These are phyloP conservation scores for Aureobasidium uvarum DNA, from an alignment of 2,329 filamentous ascomycete genomes.

Conservation along the genomic window DNA sequence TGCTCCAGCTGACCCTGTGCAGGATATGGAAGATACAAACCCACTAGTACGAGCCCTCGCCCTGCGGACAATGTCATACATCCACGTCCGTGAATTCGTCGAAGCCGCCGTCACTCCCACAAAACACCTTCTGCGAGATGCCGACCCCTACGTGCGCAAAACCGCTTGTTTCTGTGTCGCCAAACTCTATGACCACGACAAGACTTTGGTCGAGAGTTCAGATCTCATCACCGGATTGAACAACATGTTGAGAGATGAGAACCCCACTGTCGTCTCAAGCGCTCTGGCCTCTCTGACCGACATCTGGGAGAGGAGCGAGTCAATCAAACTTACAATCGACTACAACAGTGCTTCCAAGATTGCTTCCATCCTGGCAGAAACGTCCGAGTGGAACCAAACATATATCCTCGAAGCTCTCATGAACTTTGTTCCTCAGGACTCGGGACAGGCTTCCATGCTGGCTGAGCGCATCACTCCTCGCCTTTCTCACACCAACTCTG, in stretches of 20 bases:
- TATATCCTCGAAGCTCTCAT: slow-evolving; percentile 98
- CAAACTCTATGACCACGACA: slow-evolving; percentile 96
- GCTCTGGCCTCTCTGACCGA: slow-evolving; percentile 89
- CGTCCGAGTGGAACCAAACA: slow-evolving; percentile 98
- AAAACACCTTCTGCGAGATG: slow-evolving; percentile 77
- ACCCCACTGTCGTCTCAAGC: slow-evolving; percentile 94
- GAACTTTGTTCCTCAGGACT: slow-evolving; percentile 94
- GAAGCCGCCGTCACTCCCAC: slow-evolving; percentile 83
- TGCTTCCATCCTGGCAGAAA: slow-evolving; percentile 92
- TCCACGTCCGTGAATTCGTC: slow-evolving; percentile 94
- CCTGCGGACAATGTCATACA: slow-evolving; percentile 92
- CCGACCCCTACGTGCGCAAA: slow-evolving; percentile 95
- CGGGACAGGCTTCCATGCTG: slow-evolving; percentile 79
- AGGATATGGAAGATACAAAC: slow-evolving; percentile 94
- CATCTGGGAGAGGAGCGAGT: slow-evolving; percentile 97
- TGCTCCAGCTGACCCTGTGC: slow-evolving; percentile 9
- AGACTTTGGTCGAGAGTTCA: slow-evolving; percentile 80
- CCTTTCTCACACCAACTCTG: slow-evolving; percentile 93
- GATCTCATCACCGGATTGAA: slow-evolving; percentile 93
- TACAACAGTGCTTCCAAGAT: slow-evolving; percentile 98
- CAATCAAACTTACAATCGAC: slow-evolving; percentile 96
- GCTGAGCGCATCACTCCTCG: slow-evolving; percentile 95
- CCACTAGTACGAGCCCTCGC: slow-evolving; percentile 89
- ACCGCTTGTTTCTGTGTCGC: slow-evolving; percentile 95
- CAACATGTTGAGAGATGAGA: slow-evolving; percentile 85